Evolutionary conservation across 345 rosid genomes (phyloP).

Genomic region (Corymbia maculata): DNA sequence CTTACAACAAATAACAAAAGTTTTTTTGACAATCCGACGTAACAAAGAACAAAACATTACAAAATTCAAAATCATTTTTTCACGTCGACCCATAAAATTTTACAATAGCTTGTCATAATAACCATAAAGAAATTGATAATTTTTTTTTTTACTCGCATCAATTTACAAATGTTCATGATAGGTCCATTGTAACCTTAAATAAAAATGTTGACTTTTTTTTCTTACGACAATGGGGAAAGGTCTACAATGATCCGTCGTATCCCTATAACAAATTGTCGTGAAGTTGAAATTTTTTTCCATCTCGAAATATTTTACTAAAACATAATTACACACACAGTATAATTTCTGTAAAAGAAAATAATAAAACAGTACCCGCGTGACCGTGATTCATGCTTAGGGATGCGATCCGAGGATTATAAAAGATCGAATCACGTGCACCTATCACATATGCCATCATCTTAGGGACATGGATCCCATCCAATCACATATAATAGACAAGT

Average conservation of each 20-base stretch:
- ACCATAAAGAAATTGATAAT: background rate
- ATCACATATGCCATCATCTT: background rate
- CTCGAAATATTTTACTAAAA: background rate
- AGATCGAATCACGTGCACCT: background rate
- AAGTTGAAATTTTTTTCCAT: background rate
- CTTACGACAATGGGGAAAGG: background rate
- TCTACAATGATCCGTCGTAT: background rate
- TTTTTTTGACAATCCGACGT: background rate
- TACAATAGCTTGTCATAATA: background rate
- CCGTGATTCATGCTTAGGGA: background rate
- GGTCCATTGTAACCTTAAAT: background rate
- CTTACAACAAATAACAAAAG: rapidly evolving
- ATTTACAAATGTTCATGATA: background rate
- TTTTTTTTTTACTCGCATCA: background rate
- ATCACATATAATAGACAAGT: background rate
- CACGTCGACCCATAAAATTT: background rate
- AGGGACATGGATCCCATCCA: background rate
- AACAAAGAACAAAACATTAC: background rate
- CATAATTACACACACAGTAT: background rate
- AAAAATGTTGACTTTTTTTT: background rate
- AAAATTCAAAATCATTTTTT: background rate
- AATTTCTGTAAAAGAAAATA: too few relatives aligned
- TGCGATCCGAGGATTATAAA: background rate
- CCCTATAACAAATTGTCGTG: background rate
- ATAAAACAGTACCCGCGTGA: background rate